Evolutionary conservation across 31 red algal genomes (phyloP), one percentile per base, ranked within the genome.

Genomic region (Porphyra umbilicalis): DNA sequence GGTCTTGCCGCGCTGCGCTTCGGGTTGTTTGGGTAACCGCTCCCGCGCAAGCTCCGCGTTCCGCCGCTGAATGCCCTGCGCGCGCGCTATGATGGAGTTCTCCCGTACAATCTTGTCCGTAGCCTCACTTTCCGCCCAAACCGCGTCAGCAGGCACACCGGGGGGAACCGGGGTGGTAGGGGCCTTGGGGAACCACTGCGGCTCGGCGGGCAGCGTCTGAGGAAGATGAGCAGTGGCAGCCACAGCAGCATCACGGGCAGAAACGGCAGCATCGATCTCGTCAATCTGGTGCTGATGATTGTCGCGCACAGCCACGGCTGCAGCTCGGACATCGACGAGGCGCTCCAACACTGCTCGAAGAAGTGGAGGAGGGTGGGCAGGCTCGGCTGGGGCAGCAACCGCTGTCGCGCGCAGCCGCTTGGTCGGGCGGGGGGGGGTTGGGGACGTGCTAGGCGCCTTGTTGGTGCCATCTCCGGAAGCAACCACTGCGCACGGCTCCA

Each of bases 11-110:
- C 94, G 85, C 74, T 91, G 92, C 36, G 97, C 86, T 79, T 96
- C 97, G 8, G 97, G 97, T 38, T 99, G 97, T 80, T 96, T 94
- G 14, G 97, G 97, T 32, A 99, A 89, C 32, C 97, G 86, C 75
- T 92, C 88, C 39, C 90, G 89, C 10, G 97, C 97, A 80, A 96
- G 84, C 76, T 90, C 86, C 18, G 90, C 84, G 82, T 99, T 99
- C 67, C 94, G 93, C 71, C 93, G 89, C 77, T 86, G 85, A 57
- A 99, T 96, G 10, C 85, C 92, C 75, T 88, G 83, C 32, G 96
- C 96, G 5, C 86, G 83, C 32, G 84, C 81, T 20, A 98, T 90
- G 39, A 98, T 81, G 34, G 87, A 89, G 75, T 98, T 86, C 88
- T 98, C 96, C 39, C 80, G 87, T 79, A 94, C 86, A 31, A 90